These are phyloP conservation scores for Aspergillus olivimuriae DNA, from an alignment of 495 filamentous ascomycete genomes.

Conservation along the genomic window DNA sequence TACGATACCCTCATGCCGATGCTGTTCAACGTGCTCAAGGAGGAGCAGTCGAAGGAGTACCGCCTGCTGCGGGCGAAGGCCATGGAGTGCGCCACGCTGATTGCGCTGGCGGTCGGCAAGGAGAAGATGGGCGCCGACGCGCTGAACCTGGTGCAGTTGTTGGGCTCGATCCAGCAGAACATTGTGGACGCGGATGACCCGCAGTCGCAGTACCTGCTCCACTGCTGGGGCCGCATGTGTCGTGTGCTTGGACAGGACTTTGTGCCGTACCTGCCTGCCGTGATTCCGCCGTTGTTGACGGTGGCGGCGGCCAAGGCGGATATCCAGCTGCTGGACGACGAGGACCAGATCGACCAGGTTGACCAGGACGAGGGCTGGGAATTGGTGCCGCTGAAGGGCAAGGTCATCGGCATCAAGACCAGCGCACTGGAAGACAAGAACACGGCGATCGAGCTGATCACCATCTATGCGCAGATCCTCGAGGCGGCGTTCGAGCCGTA, in stretches of 20 bases:
- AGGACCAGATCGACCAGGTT: conserved; percentile 86
- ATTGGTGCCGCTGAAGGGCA: conserved; percentile 90
- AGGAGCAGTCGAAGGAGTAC: conserved; percentile 88
- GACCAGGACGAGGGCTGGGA: conserved; percentile 99
- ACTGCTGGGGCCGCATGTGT: conserved; percentile 99
- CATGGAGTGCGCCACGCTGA: conserved; percentile 98
- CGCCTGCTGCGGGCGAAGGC: conserved; percentile 90
- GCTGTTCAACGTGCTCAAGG: conserved; percentile 78
- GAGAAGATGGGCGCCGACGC: conserved; percentile 86
- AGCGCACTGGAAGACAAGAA: conserved; percentile 97
- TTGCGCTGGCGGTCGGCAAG: conserved; percentile 92
- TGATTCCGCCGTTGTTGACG: conserved; percentile 90
- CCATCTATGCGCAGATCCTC: conserved; percentile 92
- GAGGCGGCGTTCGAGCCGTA: conserved; percentile 89
- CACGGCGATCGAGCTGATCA: conserved; percentile 95
- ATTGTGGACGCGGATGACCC: conserved; percentile 93
- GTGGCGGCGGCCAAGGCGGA: conserved; percentile 94
- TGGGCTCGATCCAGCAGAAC: conserved; percentile 79
- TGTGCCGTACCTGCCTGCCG: conserved; percentile 80
- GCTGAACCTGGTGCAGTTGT: conserved; percentile 72
- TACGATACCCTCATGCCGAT: conserved; percentile 94
- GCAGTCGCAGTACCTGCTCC: conserved; percentile 92
- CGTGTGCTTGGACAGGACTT: conserved; percentile 87
- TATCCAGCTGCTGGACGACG: conserved; percentile 93
- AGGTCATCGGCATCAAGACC: conserved; percentile 97